These are phyloP conservation scores for Hericium rajendrae DNA, from an alignment of 768 basidiomycete species.

Conservation along the genomic window DNA sequence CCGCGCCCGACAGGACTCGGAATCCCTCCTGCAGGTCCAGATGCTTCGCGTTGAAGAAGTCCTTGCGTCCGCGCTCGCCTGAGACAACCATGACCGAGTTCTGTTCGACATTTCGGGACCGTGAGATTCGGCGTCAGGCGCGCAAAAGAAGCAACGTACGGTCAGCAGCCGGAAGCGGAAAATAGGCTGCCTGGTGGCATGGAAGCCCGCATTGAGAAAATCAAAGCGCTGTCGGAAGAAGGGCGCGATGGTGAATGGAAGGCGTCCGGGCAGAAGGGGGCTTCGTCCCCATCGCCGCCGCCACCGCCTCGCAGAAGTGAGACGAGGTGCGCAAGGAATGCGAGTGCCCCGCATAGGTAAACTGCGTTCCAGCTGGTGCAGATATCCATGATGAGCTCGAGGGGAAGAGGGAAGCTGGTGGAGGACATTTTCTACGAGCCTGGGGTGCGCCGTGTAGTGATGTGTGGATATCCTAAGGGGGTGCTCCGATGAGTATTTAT, in stretches of 20 bases:
- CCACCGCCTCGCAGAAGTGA: constrained; percentile 1
- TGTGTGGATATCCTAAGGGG: neutral
- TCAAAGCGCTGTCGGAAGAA: constrained; percentile 67
- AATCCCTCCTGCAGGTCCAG: constrained; percentile 75
- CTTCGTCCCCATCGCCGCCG: constrained; percentile 24
- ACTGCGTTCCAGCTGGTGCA: neutral
- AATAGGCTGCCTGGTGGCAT: constrained; percentile 50
- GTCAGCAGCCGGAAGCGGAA: constrained; percentile 64
- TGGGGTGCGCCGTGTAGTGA: constrained; percentile 2
- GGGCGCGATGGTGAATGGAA: constrained; percentile 47
- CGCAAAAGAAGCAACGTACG: constrained; percentile 31
- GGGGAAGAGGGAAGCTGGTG: constrained; percentile 30
- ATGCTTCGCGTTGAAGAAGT: constrained; percentile 60
- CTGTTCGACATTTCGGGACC: constrained; percentile 26
- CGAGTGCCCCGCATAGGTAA: constrained; percentile 13
- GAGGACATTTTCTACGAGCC: constrained; percentile 25
- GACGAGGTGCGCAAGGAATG: constrained; percentile 11
- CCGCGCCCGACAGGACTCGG: constrained; percentile 70
- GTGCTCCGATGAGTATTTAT: neutral
- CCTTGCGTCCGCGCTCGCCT: constrained; percentile 57
- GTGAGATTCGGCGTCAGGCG: neutral
- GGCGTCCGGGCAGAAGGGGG: constrained; percentile 48
- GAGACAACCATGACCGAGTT: constrained; percentile 70
- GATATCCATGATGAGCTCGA: constrained; percentile 11
- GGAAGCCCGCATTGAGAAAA: constrained; percentile 65